phyloP scores from a whole-genome alignment of 1,139 yeast genomes.

The Magnusiomyces fungicola region DNA sequence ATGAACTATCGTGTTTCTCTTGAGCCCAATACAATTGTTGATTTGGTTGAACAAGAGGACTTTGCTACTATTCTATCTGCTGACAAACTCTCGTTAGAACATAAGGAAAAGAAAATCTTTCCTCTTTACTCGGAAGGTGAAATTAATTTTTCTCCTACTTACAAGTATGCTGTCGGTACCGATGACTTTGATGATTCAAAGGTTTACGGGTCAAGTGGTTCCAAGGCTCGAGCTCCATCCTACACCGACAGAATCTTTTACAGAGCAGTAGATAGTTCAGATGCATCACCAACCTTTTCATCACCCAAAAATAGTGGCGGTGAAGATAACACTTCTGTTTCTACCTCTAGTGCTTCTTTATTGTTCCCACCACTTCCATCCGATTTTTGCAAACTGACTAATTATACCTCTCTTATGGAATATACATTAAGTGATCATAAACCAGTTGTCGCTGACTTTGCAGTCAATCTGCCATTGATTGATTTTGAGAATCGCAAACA shows the following conservation, averaged over 20 bases:
- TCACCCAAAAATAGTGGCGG: conserved; percentile 1
- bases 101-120: conserved; percentile 47
- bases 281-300: background rate
- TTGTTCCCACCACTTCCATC: conserved; percentile 14
- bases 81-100: conserved; percentile 55
- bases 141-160: conserved; percentile 68
- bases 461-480: conserved; percentile 41
- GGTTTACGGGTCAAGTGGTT: background rate
- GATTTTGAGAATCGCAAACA: conserved; percentile 37
- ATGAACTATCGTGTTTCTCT: conserved; percentile 59
- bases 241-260: conserved; percentile 69
- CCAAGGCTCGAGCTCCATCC: conserved; percentile 56
- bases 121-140: conserved; percentile 57
- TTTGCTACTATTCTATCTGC: conserved; percentile 43
- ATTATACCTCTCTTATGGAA: conserved; percentile 21
- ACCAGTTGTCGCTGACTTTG: conserved; percentile 56
- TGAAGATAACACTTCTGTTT: background rate
- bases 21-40: conserved; percentile 38
- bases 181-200: conserved; percentile 40
- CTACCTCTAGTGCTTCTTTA: background rate
- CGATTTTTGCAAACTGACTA: conserved; percentile 13
- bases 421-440: conserved; percentile 63
- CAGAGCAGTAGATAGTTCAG: conserved; percentile 18
- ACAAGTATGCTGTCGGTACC: conserved; percentile 43
- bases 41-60: conserved; percentile 39